Evolutionary conservation across 768 basidiomycete genomes (phyloP).

Genomic region (Lactarius quietus): DNA sequence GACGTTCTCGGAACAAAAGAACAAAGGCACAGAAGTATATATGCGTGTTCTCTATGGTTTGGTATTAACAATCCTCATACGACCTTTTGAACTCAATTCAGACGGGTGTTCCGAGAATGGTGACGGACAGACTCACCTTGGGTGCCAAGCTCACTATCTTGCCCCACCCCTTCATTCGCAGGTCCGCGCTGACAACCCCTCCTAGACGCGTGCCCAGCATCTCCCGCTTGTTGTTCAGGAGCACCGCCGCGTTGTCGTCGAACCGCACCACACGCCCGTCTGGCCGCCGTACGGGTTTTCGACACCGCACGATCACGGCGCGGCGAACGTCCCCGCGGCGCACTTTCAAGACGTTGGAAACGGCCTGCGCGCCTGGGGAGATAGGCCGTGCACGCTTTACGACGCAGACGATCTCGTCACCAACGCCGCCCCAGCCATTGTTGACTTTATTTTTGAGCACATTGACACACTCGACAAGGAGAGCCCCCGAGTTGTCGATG

Average conservation of each 20-base stretch:
- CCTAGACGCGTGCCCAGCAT: slow-evolving; percentile 95
- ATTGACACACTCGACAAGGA: slow-evolving; percentile 94
- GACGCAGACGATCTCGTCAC: slow-evolving; percentile 95
- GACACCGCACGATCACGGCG: slow-evolving; percentile 93
- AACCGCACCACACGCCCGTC: slow-evolving; percentile 88
- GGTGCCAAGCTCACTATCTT: slow-evolving; percentile 92
- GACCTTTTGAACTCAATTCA: slow-evolving; percentile 4
- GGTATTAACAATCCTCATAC: slow-evolving; percentile 8
- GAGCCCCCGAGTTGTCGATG: slow-evolving; percentile 96
- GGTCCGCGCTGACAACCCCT: slow-evolving; percentile 87
- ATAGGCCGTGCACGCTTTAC: slow-evolving; percentile 88
- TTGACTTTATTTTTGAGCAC: slow-evolving; percentile 94
- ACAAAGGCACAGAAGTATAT: not conserved
- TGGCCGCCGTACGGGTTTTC: slow-evolving; percentile 77
- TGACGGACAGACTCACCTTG: slow-evolving; percentile 49
- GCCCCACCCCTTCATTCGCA: slow-evolving; percentile 90
- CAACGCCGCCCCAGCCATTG: slow-evolving; percentile 89
- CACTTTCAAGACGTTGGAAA: slow-evolving; percentile 83
- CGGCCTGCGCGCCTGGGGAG: slow-evolving; percentile 58
- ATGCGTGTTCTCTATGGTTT: not conserved
- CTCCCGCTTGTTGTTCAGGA: slow-evolving; percentile 93
- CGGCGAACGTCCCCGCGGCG: slow-evolving; percentile 92
- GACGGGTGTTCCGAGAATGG: slow-evolving; percentile 4
- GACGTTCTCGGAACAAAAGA: slow-evolving; percentile 8
- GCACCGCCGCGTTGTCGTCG: slow-evolving; percentile 94